phyloP scores from a whole-genome alignment of 495 filamentous ascomycete genomes.

The Neurospora africana region DNA sequence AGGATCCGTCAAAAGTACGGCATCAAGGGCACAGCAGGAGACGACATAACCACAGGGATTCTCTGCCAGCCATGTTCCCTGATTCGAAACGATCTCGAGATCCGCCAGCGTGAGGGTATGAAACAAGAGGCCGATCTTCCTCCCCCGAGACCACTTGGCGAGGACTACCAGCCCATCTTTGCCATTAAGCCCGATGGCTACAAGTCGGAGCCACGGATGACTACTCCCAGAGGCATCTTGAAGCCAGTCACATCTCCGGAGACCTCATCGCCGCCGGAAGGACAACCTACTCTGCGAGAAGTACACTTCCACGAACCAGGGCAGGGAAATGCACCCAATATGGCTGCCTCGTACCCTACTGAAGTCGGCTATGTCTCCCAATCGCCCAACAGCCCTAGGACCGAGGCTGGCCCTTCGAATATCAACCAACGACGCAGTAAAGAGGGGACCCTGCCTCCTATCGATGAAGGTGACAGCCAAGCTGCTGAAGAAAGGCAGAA shows the following conservation, averaged over 20 bases:
- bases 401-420: background rate
- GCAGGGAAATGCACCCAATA: background rate
- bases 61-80: conserved; percentile 20
- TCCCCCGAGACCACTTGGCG: conserved; percentile 13
- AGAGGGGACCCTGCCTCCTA: background rate
- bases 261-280: background rate
- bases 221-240: background rate
- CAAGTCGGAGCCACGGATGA: conserved; percentile 13
- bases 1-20: conserved; percentile 14
- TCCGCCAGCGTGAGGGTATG: conserved; percentile 12
- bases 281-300: background rate
- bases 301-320: conserved; percentile 3
- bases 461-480: background rate
- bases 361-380: background rate
- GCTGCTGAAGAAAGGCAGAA: background rate
- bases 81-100: conserved; percentile 17
- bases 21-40: conserved; percentile 12
- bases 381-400: background rate
- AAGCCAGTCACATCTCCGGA: background rate
- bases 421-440: background rate
- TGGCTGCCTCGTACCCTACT: conserved; percentile 8
- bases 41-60: conserved; percentile 16
- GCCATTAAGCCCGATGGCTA: conserved; percentile 10
- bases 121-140: conserved; percentile 3
- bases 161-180: conserved; percentile 12